Base-by-base conservation (phyloP, 108 stramenopile genomes). In the Pseudonitzschia delicatissima region DNA sequence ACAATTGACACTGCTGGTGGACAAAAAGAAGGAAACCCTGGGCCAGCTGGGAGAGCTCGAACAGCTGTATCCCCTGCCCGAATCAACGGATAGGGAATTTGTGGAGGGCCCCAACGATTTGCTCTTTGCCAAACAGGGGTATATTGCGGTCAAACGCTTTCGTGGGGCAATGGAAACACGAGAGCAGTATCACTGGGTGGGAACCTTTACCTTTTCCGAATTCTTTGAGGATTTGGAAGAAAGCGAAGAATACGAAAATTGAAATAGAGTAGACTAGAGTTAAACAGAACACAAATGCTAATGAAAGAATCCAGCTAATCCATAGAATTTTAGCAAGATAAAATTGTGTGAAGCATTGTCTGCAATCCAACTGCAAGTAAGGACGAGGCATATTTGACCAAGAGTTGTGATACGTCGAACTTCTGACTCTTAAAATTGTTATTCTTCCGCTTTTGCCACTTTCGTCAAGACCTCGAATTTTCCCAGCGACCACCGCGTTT, bases 121-220 rank as follows among this genome's bases (percentile, higher is more conserved):
- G 11, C 57, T 76, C 5, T 76, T 76, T 66, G 74, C 69, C 45
- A 76, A 71, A 17, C 69, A 76, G 21, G 74, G 69, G 6, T 52
- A 70, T 3, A 50, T 76, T 59, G 74, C 74, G 9, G 74, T 76
- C 33, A 76, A 76, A 33, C 57, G 74, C 21, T 57, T 69, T 18
- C 37, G 74, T 65, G 74, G 74, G 17, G 64, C 74, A 23, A 51
- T 76, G 69, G 74, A 64, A 25, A 76, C 69, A 25, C 62, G 37
- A 35, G 74, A 76, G 32, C 74, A 76, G 13, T 76, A 76, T 57
- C 74, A 76, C 48, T 71, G 74, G 74, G 50, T 76, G 26, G 74
- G 74, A 4, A 76, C 69, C 6, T 76, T 76, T 66, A 28, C 44
- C 0, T 69, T 57, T 53, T 53, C 62, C 47, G 74, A 76, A 29